Base-by-base conservation (phyloP, 139 green algal species). In the Chlamydomonas sphaeroides region DNA sequence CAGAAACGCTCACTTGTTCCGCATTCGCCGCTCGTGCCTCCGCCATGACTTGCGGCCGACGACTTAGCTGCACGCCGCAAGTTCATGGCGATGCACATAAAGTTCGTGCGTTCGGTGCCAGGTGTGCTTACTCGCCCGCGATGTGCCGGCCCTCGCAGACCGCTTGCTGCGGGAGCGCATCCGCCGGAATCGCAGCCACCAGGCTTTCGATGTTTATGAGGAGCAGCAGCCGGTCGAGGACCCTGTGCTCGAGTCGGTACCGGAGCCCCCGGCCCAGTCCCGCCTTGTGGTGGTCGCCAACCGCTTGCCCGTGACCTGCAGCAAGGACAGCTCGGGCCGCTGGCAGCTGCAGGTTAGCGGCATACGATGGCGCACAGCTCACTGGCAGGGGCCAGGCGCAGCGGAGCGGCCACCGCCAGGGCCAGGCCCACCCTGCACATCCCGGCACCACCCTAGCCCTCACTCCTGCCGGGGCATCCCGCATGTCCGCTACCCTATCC, bases 231-330 rank as follows among this genome's bases (percentile, higher is more conserved):
- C 35, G 21, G 18, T 20, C 56, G 74, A 86, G 38, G 74, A 61
- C 33, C 68, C 73, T 48, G 49, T 93, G 38, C 65, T 84, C 32
- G 63, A 84, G 53, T 41, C 48, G 38, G 35, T 84, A 63, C 57
- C 65, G n/a, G 68, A 82, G 68, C 66, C 57, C 33, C 33, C n/a
- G 17, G 49, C 15, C 18, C 8, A 25, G 3, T 66, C 94, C 57
- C 92, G 96, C 6, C 92, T 99, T 17, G 92, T 99, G 8, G 94
- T 99, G 4, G 95, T 99, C 21, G 97, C 97, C 62, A 99, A 99
- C 80, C 88, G 97, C 3, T 92, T 99, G 57, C 97, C 97, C 0
- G 95, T 99, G 0, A 96, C 92, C 1, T 96, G 94, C 33, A 93
- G 87, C 80, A 90, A 91, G 68, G 91, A 95, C 56, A 63, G 68